These are phyloP conservation scores for Botrytis fragariae DNA, from an alignment of 2,329 filamentous ascomycete species.

Conservation along the genomic window DNA sequence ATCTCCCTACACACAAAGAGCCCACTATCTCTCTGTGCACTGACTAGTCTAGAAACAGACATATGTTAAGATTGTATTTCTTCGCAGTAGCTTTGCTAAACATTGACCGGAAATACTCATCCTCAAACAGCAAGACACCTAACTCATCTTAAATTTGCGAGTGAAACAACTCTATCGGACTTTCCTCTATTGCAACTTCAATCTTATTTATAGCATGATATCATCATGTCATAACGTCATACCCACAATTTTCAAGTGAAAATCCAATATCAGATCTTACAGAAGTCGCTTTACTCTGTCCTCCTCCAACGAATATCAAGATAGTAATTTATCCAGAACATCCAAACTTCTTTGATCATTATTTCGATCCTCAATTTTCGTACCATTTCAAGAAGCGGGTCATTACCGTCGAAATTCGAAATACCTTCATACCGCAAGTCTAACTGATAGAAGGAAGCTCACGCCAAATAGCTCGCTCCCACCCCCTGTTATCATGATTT, in stretches of 20 bases:
- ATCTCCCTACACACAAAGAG: not conserved
- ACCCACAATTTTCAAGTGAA: not conserved
- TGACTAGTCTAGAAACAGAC: not conserved
- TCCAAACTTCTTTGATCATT: rapidly evolving
- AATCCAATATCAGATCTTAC: not conserved
- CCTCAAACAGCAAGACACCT: no score
- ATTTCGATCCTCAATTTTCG: not conserved
- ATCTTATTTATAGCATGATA: rapidly evolving
- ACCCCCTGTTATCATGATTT: not conserved
- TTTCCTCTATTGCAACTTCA: not conserved
- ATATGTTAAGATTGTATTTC: not conserved
- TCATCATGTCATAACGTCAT: not conserved
- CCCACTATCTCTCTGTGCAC: rapidly evolving
- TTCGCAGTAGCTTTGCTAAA: rapidly evolving
- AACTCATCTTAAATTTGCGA: no score
- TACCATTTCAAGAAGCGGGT: rapidly evolving
- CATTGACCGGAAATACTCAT: not conserved
- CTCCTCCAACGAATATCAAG: not conserved
- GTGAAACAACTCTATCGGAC: rapidly evolving
- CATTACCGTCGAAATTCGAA: not conserved
- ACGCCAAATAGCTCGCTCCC: not conserved
- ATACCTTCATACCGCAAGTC: not conserved
- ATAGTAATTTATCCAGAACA: rapidly evolving
- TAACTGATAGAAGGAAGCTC: not conserved
- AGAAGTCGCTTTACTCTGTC: rapidly evolving